Evolutionary conservation across 2,329 filamentous ascomycete genomes (phyloP).

Genomic region (Drechslera avenae): DNA sequence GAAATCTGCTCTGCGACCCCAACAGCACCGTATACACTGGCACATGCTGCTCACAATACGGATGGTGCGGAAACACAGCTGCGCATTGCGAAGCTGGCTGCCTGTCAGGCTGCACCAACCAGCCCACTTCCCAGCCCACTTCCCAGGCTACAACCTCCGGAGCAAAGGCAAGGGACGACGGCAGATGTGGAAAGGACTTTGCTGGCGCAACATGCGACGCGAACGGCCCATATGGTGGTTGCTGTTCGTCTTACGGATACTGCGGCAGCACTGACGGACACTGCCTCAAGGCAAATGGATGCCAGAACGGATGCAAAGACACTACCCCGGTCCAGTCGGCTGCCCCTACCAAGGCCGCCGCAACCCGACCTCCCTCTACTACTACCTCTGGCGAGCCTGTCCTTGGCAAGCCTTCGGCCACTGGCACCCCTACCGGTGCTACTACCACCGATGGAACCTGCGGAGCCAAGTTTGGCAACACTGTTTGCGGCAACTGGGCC

Average conservation of each 20-base stretch:
- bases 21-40: constrained; percentile 54
- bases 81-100: constrained; percentile 49
- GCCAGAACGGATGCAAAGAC: constrained; percentile 49
- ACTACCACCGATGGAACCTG: constrained; percentile 60
- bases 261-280: constrained; percentile 47
- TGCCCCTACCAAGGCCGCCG: constrained; percentile 14
- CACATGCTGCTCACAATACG: constrained; percentile 53
- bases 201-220: constrained; percentile 48
- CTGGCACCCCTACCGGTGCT: constrained; percentile 30
- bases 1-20: constrained; percentile 51
- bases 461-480: constrained; percentile 56
- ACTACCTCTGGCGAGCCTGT: constrained; percentile 47
- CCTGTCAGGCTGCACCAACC: constrained; percentile 47
- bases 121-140: constrained; percentile 13
- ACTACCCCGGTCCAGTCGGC: constrained; percentile 10
- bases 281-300: constrained; percentile 46
- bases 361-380: constrained; percentile 35
- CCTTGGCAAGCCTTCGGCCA: constrained; percentile 38
- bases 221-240: constrained; percentile 48
- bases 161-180: constrained; percentile 38
- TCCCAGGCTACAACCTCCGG: constrained; percentile 2
- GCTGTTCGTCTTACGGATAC: constrained; percentile 47
- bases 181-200: constrained; percentile 51
- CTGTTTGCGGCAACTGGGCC: constrained; percentile 59
- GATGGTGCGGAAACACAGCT: constrained; percentile 53